Percentiles rank a stretch among this genome's conserved stretches.
Conservation (phyloP, 1,284 basidiomycete species). For the Trametes polyzona region DNA sequence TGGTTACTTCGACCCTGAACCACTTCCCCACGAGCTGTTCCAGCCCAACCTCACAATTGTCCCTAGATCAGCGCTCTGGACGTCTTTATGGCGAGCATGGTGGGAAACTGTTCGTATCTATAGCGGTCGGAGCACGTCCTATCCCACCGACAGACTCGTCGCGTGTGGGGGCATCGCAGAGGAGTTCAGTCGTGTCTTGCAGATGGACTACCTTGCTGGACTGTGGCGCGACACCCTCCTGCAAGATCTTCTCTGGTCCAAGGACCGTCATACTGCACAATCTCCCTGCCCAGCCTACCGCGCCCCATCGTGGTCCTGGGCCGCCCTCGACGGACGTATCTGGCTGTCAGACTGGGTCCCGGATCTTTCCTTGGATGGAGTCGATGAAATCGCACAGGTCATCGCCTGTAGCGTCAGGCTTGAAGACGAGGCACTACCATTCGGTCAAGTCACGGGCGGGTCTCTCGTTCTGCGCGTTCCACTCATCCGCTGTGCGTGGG, state of each 20-base stretch:
- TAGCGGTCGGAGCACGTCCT: conserved; percentile 7
- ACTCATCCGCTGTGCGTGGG: too few relatives aligned
- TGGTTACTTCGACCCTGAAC: background rate
- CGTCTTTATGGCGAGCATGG: too few relatives aligned
- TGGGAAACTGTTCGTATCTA: conserved; percentile 10
- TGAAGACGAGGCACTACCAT: background rate
- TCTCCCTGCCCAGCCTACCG: background rate
- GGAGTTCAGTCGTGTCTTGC: conserved; percentile 14
- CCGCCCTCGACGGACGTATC: background rate
- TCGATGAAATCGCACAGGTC: background rate
- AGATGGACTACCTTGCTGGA: conserved; percentile 19
- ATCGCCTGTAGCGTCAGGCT: background rate
- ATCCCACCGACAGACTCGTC: conserved; percentile 19
- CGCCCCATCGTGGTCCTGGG: conserved; percentile 24
- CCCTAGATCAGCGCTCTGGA: too few relatives aligned
- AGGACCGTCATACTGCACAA: background rate
- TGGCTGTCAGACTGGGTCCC: background rate
- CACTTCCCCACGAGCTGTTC: conserved; percentile 12
- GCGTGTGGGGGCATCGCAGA: conserved; percentile 20
- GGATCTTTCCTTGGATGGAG: background rate
- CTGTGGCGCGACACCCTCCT: conserved; percentile 15
- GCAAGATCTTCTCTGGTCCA: conserved; percentile 20
- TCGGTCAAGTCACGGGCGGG: background rate
- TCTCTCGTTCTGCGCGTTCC: background rate
- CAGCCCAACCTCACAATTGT: background rate